Evolutionary conservation across 2,329 filamentous ascomycete species (phyloP), one percentile per base, ranked within the genome.

Genomic region (Pseudogymnoascus verrucosus): DNA sequence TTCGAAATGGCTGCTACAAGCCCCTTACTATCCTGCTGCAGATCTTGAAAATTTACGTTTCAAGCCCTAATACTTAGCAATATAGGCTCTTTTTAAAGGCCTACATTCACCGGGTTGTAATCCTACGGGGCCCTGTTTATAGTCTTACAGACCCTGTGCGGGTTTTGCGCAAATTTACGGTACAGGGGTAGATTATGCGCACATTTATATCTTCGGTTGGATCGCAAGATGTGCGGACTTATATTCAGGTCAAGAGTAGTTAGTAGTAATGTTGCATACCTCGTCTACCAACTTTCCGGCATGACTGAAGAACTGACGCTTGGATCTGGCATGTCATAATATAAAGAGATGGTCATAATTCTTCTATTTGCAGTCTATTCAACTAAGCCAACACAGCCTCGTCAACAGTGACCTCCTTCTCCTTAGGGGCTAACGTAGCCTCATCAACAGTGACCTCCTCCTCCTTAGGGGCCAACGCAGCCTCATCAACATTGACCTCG

Each of bases 261-360:
- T 4, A 23, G 11, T 23, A 23, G 5, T 14, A 23, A 2, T 6
- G 21, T 44, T 23, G 11, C 21, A 28, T 8, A 54, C 10, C 31
- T 28, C 2, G 44, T 54, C 44, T 31, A 31, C 19, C 4, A 31
- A 16, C n/a, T 31, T 31, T 54, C n/a, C 26, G 4, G 6, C 8
- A 31, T 14, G 12, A 14, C 1, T 14, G 23, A 16, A 16, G 8
- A 57, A 19, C 12, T 57, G 42, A 2, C 19, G 26, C 59, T 39
- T 19, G 5, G 2, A 57, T 21, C n/a, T 2, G 3, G 51, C 2
- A 21, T 34, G n/a, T 21, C 16, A 57, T 57, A 19, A 57, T 31
- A 54, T 54, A 54, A 57, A 57, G 5, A 34, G 51, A 57, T 34
- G n/a, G 28, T 34, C 28, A 57, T 57, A 57, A 57, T 34, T 57